Base-by-base conservation (phyloP, 1,139 yeast species). In the Candida frijolesensis region DNA sequence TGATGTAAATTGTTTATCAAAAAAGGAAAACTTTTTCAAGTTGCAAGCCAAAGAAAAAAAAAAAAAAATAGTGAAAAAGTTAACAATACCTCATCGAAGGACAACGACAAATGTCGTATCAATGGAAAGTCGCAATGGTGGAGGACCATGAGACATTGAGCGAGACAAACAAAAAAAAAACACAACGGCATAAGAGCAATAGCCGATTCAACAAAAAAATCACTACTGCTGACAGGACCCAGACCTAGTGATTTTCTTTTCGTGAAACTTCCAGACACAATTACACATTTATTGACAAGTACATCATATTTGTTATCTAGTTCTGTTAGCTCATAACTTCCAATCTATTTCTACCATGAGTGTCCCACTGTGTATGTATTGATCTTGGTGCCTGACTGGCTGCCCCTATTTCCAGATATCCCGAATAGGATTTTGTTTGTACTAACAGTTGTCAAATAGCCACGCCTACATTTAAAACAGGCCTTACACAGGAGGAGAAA, bases 401-500 rank as follows among this genome's bases (percentile, higher is more conserved):
- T 4, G 30, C 30, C 42, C 42, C 14, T 14, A 37, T 12, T 32
- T 35, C 48, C 49, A 47, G 34, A 2, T 5, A 29, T 19, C 40
- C 49, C 51, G 51, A 38, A 29, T 27, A 14, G 19, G 14, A n/a
- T 19, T 42, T 33, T 19, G 6, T 34, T 32, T 33, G 27, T 48
- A 47, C 44, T 46, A 51, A 54, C 56, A 44, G 40, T 39, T 7
- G 8, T 18, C 18, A 22, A 6, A 27, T 16, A 54, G 57, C 54
- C 14, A 45, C 53, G 14, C 57, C 75, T 22, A 62, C 75, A 5
- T 73, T 76, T 57, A 72, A 74, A 57, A 80, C 74, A 50, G 79
- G 78, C 38, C 83, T 94, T 57, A 83, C 95, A 12, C 74, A 84
- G 33, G 96, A 90, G 54, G 99, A 94, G 68, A 84, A 87, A 66